phyloP scores from a whole-genome alignment of 2,329 filamentous ascomycete species.

The Alternaria hordeiaustralica region DNA sequence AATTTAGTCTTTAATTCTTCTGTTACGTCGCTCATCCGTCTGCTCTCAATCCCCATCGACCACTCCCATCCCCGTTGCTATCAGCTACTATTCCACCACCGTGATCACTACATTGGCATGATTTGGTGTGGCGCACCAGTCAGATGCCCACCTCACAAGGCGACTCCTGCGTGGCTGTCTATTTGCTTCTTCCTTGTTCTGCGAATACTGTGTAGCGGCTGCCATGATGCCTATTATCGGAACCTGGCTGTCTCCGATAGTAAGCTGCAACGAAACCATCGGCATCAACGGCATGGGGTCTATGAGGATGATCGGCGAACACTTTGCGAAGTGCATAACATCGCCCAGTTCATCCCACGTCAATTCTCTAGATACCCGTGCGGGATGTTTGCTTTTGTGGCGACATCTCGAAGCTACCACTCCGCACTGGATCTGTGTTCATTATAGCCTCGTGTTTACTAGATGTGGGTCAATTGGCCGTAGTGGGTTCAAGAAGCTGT shows the following conservation, averaged over 20 bases:
- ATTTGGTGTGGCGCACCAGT: constrained; percentile 12
- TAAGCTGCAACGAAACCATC: background rate
- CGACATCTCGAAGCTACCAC: background rate
- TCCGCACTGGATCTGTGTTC: background rate
- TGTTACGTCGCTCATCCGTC: background rate
- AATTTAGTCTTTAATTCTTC: background rate
- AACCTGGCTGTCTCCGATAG: background rate
- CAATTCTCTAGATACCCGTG: background rate
- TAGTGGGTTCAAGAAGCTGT: background rate
- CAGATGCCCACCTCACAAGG: constrained; percentile 8
- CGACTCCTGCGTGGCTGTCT: constrained; percentile 4
- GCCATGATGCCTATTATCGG: background rate
- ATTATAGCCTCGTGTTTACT: constrained; percentile 8
- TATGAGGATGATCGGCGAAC: background rate
- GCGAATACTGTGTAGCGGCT: background rate
- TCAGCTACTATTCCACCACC: background rate
- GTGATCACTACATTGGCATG: constrained; percentile 8
- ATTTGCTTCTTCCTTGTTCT: constrained; percentile 20
- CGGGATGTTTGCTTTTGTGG: background rate
- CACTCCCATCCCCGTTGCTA: background rate
- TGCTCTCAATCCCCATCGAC: background rate
- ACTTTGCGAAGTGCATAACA: background rate
- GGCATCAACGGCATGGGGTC: background rate
- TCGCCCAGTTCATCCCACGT: constrained; percentile 1
- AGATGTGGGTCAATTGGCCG: constrained; percentile 16